Conservation (phyloP, 1,139 yeast species). For the Geotrichum cucujoidarum region DNA sequence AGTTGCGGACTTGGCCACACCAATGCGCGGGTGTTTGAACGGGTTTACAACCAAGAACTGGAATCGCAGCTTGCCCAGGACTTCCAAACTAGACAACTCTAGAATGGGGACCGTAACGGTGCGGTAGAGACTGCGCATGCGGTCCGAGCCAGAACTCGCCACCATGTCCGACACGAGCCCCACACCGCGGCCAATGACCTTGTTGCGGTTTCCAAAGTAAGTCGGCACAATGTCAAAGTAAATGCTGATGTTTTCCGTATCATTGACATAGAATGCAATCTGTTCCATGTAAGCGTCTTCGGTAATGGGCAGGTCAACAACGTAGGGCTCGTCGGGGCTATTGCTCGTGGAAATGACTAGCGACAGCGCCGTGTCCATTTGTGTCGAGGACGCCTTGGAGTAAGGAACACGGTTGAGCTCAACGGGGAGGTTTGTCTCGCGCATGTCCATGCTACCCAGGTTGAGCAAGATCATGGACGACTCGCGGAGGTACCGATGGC, state of each 20-base stretch:
- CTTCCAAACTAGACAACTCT: conserved; percentile 64
- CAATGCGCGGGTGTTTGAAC: conserved; percentile 67
- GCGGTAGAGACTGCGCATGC: conserved; percentile 58
- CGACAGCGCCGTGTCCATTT: conserved; percentile 82
- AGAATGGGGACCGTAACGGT: conserved; percentile 72
- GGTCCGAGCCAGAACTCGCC: conserved; percentile 65
- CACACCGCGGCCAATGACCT: conserved; percentile 79
- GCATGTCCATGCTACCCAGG: conserved; percentile 77
- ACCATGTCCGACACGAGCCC: conserved; percentile 62
- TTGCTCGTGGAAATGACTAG: conserved; percentile 56
- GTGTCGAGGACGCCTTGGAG: conserved; percentile 71
- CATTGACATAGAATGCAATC: conserved; percentile 61
- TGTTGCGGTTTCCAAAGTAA: conserved; percentile 53
- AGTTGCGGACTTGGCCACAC: conserved; percentile 65
- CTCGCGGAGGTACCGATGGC: conserved; percentile 65
- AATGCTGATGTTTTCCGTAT: conserved; percentile 51
- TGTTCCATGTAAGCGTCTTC: conserved; percentile 80
- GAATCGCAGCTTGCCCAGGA: conserved; percentile 72
- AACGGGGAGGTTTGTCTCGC: conserved; percentile 58
- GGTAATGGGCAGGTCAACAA: conserved; percentile 78
- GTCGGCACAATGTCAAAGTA: conserved; percentile 93
- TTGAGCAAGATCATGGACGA: conserved; percentile 72
- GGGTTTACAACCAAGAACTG: conserved; percentile 71
- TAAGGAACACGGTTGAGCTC: conserved; percentile 69
- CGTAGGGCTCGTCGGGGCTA: conserved; percentile 49